Conservation (phyloP, 768 basidiomycete species). For the Leucosporidium scottii region DNA sequence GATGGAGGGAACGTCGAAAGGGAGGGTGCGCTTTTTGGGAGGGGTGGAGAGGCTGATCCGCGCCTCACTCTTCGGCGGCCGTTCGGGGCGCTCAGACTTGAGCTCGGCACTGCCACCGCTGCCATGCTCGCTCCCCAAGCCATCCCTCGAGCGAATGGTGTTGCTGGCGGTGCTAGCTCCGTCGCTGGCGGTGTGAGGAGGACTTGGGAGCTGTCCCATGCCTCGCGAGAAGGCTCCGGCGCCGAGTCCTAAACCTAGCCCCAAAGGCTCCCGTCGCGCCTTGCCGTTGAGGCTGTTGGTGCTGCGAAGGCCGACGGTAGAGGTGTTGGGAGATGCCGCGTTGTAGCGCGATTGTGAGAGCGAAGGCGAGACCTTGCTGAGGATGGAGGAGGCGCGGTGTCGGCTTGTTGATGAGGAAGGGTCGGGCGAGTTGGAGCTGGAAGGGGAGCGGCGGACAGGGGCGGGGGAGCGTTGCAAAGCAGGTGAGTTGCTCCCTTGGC, state of each 20-base stretch:
- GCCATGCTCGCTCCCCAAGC: background rate
- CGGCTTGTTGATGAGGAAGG: background rate
- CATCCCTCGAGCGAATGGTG: background rate
- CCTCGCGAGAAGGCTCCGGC: conserved; percentile 3
- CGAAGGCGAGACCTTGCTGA: conserved; percentile 14
- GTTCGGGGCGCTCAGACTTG: conserved; percentile 5
- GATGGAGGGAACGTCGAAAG: background rate
- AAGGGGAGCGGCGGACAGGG: background rate
- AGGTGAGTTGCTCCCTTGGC: background rate
- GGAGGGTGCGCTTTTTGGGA: background rate
- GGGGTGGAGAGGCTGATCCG: conserved; percentile 3
- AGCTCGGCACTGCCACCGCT: background rate
- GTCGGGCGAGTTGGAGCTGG: background rate
- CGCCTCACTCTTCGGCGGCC: conserved; percentile 14
- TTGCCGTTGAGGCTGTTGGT: background rate
- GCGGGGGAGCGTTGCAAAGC: background rate
- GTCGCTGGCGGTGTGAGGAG: conserved; percentile 19
- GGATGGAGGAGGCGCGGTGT: conserved; percentile 8
- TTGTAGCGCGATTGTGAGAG: background rate
- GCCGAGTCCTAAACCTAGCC: background rate
- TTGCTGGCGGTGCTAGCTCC: conserved; percentile 5
- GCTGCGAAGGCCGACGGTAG: conserved; percentile 6
- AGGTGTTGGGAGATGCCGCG: conserved; percentile 2
- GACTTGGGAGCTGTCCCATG: conserved; percentile 8
- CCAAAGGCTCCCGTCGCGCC: background rate